Evolutionary conservation across 352 stramenopile genomes (phyloP), one percentile per base, ranked within the genome.

Genomic region (Globisporangium takayamanum): DNA sequence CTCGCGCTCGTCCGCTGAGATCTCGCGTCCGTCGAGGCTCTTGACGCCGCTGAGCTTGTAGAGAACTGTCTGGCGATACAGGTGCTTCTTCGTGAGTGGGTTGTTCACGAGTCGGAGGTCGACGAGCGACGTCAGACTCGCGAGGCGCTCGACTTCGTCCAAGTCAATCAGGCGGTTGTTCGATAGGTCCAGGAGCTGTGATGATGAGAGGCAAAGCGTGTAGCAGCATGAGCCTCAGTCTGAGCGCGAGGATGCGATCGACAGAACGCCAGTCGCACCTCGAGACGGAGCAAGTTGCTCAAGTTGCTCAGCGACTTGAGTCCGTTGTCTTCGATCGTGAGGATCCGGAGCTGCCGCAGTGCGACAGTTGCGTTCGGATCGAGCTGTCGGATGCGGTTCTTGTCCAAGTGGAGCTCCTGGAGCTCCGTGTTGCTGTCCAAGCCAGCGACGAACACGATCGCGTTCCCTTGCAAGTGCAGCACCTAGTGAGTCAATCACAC

Each of bases 371-470:
- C 78, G 3, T 73, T 67, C 0, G 77, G 45, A 53, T 96, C 87
- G 15, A 96, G 50, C 33, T 88, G 81, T 2, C 84, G 84, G 46
- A 96, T 88, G 4, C 80, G 76, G 71, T 96, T 96, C 54, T 88
- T 93, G 58, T 87, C 81, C 8, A 95, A 59, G 3, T 73, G 67
- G 14, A 96, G 70, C 41, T 95, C 86, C 3, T 81, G 62, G 5
- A 96, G 59, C 33, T 88, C 71, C 2, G 62, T 75, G 42, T 75
- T 92, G 33, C 48, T 70, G 30, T 88, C 78, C 7, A 96, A 54
- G 0, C 80, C 87, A 44, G 72, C 61, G 25, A 96, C 64, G 20
- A 73, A 74, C 0, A 78, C 69, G 53, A 96, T 93, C 28, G 84
- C 72, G 41, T 96, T 96, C 4, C 84, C 80, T 65, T 92, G 76